phyloP scores from a whole-genome alignment of 257 asterid species.

The Penstemon newberryi region DNA sequence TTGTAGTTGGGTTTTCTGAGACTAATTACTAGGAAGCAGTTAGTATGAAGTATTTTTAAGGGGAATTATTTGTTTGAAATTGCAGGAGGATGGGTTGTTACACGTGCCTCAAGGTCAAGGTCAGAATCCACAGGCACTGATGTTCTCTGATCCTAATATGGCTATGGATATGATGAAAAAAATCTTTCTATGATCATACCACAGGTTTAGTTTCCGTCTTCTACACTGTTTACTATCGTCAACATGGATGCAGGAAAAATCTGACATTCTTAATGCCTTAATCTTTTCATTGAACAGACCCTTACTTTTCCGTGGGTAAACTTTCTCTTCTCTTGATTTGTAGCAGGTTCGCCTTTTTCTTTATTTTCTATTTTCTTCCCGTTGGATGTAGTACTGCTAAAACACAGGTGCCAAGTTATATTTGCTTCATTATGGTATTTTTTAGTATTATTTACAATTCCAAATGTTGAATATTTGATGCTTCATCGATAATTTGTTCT shows the following conservation, averaged over 20 bases:
- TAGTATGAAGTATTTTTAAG: conserved; percentile 3
- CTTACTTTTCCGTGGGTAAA: conserved; percentile 96
- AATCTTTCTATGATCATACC: conserved; percentile 96
- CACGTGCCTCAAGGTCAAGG: conserved; percentile 89
- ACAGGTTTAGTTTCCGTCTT: conserved; percentile 50
- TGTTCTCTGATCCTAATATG: conserved; percentile 98
- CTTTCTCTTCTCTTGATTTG: conserved; percentile 97
- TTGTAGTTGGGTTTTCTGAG: neutral
- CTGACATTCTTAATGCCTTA: conserved; percentile 23
- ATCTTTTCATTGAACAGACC: conserved; percentile 54
- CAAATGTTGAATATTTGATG: conserved; percentile 12
- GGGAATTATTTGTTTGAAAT: conserved; percentile 24
- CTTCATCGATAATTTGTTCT: conserved; percentile 11
- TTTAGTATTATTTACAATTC: neutral
- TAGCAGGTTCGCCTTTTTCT: conserved; percentile 64
- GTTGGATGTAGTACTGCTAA: neutral
- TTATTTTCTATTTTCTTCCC: conserved; percentile 21
- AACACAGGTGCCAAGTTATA: too few species aligned
- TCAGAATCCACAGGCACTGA: conserved; percentile 90
- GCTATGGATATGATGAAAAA: conserved; percentile 99
- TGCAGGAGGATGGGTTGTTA: conserved; percentile 85
- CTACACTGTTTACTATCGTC: conserved; percentile 10
- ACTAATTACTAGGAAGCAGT: conserved; percentile 9
- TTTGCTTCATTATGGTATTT: too few species aligned
- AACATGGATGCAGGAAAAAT: conserved; percentile 15